These are phyloP conservation scores for Rhizopogon hawkerae DNA, from an alignment of 1,284 basidiomycete species.

Conservation along the genomic window DNA sequence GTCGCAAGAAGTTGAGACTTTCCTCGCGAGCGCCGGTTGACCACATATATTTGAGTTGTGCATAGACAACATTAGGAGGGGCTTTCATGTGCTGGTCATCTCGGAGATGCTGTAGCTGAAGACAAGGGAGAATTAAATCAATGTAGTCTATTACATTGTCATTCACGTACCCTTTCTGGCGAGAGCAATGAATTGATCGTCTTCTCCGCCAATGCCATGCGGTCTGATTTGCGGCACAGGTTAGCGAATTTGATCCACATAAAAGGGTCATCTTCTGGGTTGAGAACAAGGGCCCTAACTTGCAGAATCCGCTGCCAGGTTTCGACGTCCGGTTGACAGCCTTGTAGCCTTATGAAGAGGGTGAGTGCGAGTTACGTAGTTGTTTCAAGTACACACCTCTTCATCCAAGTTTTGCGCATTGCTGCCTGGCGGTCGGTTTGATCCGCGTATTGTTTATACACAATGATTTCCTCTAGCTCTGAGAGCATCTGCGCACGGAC, in stretches of 20 bases:
- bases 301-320: conserved; percentile 98
- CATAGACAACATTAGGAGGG: conserved; percentile 94
- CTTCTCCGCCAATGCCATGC: conserved; percentile 90
- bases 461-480: conserved; percentile 96
- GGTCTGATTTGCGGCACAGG: conserved; percentile 77
- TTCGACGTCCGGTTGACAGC: conserved; percentile 97
- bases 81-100: conserved; percentile 62
- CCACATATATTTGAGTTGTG: conserved; percentile 97
- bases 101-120: conserved; percentile 31
- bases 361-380: neutral
- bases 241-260: conserved; percentile 98
- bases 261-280: conserved; percentile 88
- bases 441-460: conserved; percentile 91
- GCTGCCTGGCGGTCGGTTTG: conserved; percentile 85
- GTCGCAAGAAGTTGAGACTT: conserved; percentile 78
- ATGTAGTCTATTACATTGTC: conserved; percentile 7
- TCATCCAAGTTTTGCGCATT: conserved; percentile 93
- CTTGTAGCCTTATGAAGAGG: conserved; percentile 60
- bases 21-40: conserved; percentile 75
- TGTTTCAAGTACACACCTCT: conserved; percentile 43
- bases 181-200: conserved; percentile 89
- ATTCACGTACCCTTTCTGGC: conserved; percentile 46
- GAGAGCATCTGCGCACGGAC: conserved; percentile 98
- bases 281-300: conserved; percentile 89
- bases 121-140: conserved; percentile 9